Conservation (phyloP, 352 stramenopile species). For the Pseudoperonospora humuli region DNA sequence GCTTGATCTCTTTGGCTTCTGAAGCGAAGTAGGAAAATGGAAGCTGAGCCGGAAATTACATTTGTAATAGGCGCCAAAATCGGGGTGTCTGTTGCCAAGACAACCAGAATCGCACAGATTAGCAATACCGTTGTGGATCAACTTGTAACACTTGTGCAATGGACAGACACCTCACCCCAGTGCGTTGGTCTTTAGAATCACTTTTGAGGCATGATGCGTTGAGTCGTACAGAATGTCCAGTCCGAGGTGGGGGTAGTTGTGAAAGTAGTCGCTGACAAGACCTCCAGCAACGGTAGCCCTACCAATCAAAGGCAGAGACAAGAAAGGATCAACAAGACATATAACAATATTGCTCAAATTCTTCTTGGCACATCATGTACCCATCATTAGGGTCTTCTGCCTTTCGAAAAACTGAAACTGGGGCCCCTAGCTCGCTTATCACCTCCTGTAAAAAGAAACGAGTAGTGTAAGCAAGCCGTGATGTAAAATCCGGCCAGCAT, state of each 20-base stretch:
- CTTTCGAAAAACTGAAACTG: constrained; percentile 74
- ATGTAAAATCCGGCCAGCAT: not conserved
- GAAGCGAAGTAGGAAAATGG: constrained; percentile 28
- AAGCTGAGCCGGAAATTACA: constrained; percentile 77
- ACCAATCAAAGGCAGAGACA: not conserved
- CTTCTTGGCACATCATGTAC: constrained; percentile 21
- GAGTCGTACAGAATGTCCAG: constrained; percentile 72
- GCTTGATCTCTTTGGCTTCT: constrained; percentile 34
- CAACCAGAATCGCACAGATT: not conserved
- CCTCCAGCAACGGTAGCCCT: constrained; percentile 49
- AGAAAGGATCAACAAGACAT: constrained; percentile 1
- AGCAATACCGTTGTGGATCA: not conserved
- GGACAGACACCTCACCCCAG: constrained; percentile 41
- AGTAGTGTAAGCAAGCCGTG: not conserved
- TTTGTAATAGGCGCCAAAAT: constrained; percentile 80
- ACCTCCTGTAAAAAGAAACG: constrained; percentile 36
- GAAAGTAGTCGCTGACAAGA: constrained; percentile 65
- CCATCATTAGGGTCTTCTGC: constrained; percentile 61
- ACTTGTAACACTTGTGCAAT: not conserved
- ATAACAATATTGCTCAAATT: not conserved
- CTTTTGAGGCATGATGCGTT: constrained; percentile 59
- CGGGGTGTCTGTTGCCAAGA: constrained; percentile 41
- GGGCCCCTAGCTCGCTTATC: constrained; percentile 65
- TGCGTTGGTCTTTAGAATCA: constrained; percentile 78
- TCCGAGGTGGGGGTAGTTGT: constrained; percentile 80